Percentiles rank a stretch among this genome's conserved stretches.
These are phyloP conservation scores for Aureobasidium leucospermi DNA, from an alignment of 2,329 filamentous ascomycete genomes.

Conservation along the genomic window DNA sequence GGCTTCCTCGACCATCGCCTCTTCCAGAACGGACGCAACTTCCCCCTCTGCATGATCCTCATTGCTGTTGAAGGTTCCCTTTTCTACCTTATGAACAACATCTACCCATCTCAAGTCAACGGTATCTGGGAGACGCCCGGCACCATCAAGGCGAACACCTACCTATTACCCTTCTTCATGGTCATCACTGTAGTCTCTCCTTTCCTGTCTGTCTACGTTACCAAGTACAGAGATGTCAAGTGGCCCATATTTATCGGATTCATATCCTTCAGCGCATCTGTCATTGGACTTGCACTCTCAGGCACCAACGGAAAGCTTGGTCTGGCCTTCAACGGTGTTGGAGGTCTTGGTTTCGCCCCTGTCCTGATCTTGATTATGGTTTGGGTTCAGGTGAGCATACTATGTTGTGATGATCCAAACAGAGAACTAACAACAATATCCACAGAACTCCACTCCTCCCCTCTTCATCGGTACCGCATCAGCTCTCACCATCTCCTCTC, in stretches of 20 bases:
- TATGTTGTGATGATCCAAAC: not conserved
- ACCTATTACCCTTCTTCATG: conserved; percentile 8
- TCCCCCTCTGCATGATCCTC: conserved; percentile 8
- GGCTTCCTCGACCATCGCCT: conserved; percentile 10
- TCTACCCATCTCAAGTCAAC: conserved; percentile 4
- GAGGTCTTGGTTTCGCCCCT: conserved; percentile 1
- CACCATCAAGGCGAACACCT: conserved; percentile 4
- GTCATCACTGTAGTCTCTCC: conserved; percentile 8
- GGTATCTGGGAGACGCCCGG: conserved; percentile 5
- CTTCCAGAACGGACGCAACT: conserved; percentile 10
- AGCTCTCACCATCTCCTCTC: conserved; percentile 8
- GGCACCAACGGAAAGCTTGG: not conserved
- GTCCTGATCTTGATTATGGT: conserved; percentile 10
- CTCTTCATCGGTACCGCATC: conserved; percentile 11
- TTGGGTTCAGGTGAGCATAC: conserved; percentile 1
- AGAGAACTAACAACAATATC: not conserved
- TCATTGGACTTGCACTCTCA: not conserved
- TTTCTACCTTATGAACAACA: conserved; percentile 10
- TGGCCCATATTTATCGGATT: conserved; percentile 8
- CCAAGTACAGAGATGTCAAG: conserved; percentile 5
- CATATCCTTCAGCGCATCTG: conserved; percentile 3
- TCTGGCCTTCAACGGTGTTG: conserved; percentile 2
- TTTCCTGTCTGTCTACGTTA: conserved; percentile 3
- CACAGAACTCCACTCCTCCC: conserved; percentile 2
- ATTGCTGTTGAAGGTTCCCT: conserved; percentile 4